Evolutionary conservation across 1,139 yeast genomes (phyloP), one percentile per base, ranked within the genome.

Genomic region (Blastobotrys aristatus): DNA sequence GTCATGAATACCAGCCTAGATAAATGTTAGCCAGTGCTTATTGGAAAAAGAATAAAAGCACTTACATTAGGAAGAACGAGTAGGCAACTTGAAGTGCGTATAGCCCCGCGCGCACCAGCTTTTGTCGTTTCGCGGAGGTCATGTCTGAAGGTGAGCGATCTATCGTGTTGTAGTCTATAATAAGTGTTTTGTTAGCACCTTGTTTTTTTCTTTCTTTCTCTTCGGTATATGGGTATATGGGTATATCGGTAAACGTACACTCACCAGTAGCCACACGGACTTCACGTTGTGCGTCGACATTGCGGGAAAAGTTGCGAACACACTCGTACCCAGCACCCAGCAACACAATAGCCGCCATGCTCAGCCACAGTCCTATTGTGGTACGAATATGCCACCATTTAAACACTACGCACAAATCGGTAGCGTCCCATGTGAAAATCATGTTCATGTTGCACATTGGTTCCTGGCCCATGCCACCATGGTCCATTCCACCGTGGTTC

Each of bases 351-450:
- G 76, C 74, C 1, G 76, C 16, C 39, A 84, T 63, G 1, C 88
- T 73, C 5, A 77, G 49, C 1, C 82, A 18, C 47, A 86, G 75
- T 11, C 79, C 81, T 1, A 62, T 40, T n/a, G 66, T 58, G 1
- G 81, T 74, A 42, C 70, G 72, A 43, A 85, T 75, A 56, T 83
- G 90, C 95, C 95, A 85, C 88, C 90, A 83, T 52, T 69, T 66
- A 65, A 82, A 84, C 11, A 85, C 76, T 14, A 85, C 76, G 62
- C 95, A 85, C 13, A 85, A 72, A 62, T 85, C 77, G 45, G 76
- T 71, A 70, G 85, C 82, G 56, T 80, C 78, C 94, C 95, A 86
- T 10, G 90, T 84, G 65, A 85, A 84, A n/a, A 83, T 59, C 92
- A 84, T 85, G 63, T 79, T 76, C 86, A 80, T 80, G n/a, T 77